These are phyloP conservation scores for Stropharia rugosoannulata DNA, from an alignment of 768 basidiomycete genomes.

Conservation along the genomic window DNA sequence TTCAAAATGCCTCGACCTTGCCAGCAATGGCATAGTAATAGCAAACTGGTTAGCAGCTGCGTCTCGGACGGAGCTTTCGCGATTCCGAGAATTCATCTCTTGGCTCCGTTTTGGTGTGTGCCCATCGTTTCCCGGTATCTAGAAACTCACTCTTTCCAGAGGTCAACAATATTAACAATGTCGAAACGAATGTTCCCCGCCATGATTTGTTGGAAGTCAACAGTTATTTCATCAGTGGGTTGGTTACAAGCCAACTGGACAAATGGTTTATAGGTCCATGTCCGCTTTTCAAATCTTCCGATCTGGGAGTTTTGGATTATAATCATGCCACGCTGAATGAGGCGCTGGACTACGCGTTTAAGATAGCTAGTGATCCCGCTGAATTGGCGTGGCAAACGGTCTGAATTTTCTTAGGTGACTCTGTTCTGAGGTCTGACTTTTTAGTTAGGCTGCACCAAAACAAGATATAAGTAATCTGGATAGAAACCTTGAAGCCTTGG, in stretches of 20 bases:
- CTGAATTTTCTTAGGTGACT: constrained; percentile 25
- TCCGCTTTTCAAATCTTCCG: constrained; percentile 47
- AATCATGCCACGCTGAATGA: constrained; percentile 33
- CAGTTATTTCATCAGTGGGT: constrained; percentile 72
- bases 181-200: constrained; percentile 52
- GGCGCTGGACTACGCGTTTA: constrained; percentile 47
- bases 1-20: constrained; percentile 48
- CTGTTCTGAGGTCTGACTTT: background rate
- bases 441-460: constrained; percentile 39
- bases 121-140: constrained; percentile 8
- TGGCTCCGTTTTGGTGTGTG: constrained; percentile 72
- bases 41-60: constrained; percentile 67
- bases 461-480: constrained; percentile 58
- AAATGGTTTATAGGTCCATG: constrained; percentile 74
- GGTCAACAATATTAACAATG: constrained; percentile 49
- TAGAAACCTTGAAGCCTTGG: constrained; percentile 66
- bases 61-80: constrained; percentile 64
- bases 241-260: constrained; percentile 69
- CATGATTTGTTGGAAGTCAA: constrained; percentile 82
- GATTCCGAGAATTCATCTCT: constrained; percentile 76
- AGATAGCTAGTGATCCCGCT: constrained; percentile 44
- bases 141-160: constrained; percentile 26
- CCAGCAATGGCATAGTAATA: constrained; percentile 58
- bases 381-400: constrained; percentile 54
- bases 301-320: constrained; percentile 44